Evolutionary conservation across 2,329 filamentous ascomycete species (phyloP).

Genomic region (Penicillium nordicum): DNA sequence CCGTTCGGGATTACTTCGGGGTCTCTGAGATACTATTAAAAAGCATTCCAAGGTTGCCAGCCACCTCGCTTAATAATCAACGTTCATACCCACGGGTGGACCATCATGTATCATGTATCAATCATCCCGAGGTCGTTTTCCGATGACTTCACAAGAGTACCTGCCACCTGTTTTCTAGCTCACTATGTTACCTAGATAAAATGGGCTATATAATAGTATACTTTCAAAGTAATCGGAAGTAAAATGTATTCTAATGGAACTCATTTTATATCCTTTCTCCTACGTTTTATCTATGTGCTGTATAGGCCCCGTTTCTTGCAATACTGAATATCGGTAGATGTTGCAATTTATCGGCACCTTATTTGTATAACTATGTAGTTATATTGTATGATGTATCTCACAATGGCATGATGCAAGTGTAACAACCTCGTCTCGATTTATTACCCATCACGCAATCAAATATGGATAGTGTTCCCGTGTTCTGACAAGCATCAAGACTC

Average conservation of each 20-base stretch:
- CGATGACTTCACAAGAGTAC: neutral
- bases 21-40: neutral
- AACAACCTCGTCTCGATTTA: neutral
- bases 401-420: neutral
- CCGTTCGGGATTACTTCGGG: conserved; percentile 1
- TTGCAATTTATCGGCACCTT: neutral
- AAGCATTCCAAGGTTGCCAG: neutral
- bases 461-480: neutral
- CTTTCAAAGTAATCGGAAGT: no score
- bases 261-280: neutral
- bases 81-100: neutral
- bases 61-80: neutral
- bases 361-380: no score
- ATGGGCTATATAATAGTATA: neutral
- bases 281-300: neutral
- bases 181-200: neutral
- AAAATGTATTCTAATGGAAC: neutral
- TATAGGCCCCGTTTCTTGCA: neutral
- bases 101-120: neutral
- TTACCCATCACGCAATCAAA: neutral
- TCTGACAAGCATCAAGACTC: neutral
- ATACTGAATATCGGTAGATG: neutral
- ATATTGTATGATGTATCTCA: neutral
- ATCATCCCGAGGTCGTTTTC: no score
- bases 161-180: neutral